phyloP scores from a whole-genome alignment of 306 rosid species.

The Hippophae tibetana region DNA sequence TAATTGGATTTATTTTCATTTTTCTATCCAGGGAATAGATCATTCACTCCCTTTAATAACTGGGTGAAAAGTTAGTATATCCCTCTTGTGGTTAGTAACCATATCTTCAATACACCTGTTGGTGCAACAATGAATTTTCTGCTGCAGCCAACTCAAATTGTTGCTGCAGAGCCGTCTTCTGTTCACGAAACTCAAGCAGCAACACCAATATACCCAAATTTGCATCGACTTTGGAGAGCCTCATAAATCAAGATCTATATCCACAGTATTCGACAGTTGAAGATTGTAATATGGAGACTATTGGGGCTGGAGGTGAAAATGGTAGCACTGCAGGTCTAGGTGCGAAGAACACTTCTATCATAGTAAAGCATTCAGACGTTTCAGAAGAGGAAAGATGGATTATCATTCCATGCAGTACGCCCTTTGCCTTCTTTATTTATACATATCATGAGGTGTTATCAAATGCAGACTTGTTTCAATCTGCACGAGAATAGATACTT shows the following conservation, averaged over 20 bases:
- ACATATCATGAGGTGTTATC: background rate
- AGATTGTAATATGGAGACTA: conserved; percentile 36
- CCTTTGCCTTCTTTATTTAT: background rate
- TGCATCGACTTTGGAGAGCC: conserved; percentile 41
- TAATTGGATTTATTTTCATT: too few species aligned
- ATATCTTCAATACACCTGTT: conserved; percentile 5
- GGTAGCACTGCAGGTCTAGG: conserved; percentile 24
- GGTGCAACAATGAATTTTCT: conserved; percentile 64
- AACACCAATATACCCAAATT: conserved; percentile 30
- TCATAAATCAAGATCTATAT: conserved; percentile 40
- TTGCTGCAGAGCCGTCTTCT: conserved; percentile 37
- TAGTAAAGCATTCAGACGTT: conserved; percentile 64
- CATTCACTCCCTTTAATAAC: too few species aligned
- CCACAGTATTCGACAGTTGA: conserved; percentile 30
- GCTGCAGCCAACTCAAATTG: conserved; percentile 40
- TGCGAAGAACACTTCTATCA: conserved; percentile 22
- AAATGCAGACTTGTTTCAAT: conserved; percentile 1
- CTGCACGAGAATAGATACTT: too few species aligned
- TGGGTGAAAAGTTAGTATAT: conserved; percentile 3
- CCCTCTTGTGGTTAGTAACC: background rate
- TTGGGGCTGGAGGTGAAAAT: conserved; percentile 34
- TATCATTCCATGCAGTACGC: conserved; percentile 63
- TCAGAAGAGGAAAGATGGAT: conserved; percentile 83
- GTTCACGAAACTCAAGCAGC: conserved; percentile 34
- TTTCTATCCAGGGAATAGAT: too few species aligned